Evolutionary conservation across 345 rosid species (phyloP).

Genomic region (Moricandia arvensis): DNA sequence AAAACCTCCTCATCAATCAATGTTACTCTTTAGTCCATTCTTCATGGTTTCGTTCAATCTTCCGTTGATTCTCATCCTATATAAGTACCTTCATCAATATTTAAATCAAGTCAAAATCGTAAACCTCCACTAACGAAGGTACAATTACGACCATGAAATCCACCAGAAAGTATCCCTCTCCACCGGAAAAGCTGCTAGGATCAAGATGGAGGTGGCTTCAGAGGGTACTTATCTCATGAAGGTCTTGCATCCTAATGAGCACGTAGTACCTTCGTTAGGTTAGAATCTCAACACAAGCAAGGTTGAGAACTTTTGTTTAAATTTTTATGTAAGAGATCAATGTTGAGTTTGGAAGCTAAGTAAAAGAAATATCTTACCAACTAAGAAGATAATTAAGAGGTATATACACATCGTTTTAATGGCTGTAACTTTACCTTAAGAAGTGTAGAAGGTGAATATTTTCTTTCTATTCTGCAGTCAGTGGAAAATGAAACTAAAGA

Average conservation of each 20-base stretch:
- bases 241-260: neutral
- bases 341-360: neutral
- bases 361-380: neutral
- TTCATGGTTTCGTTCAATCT: no score
- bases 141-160: no score
- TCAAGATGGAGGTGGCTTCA: neutral
- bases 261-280: neutral
- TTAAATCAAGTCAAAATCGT: no score
- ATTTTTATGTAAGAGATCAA: neutral
- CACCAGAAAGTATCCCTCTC: no score
- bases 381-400: neutral
- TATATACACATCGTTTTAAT: neutral
- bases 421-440: neutral
- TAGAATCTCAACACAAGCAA: neutral
- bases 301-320: neutral
- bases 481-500: neutral
- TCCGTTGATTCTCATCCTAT: no score
- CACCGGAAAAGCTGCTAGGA: neutral
- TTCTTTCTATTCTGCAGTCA: neutral
- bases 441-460: neutral
- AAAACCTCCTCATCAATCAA: no score
- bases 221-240: neutral
- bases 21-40: no score
- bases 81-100: no score
- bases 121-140: no score